Base-by-base conservation (phyloP, 495 filamentous ascomycete genomes). In the Penicillium psychrofluorescens region DNA sequence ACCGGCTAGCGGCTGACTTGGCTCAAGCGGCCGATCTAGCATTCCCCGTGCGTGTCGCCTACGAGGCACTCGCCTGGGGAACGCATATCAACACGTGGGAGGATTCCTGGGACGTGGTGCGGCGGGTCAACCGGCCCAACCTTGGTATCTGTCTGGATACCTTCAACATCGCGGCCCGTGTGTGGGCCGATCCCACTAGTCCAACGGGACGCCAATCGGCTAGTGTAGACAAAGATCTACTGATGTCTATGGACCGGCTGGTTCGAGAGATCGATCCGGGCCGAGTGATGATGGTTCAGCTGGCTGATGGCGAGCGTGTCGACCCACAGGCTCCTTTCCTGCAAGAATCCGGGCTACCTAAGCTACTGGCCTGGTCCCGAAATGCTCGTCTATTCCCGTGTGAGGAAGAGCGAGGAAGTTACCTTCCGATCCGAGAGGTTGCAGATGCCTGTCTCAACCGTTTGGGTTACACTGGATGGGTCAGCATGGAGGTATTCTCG, bases 141-240 rank as follows among this genome's bases (percentile, higher is more conserved):
- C 81, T 88, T 43, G 85, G 84, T 7, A 65, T 85, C 45, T 86
- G 82, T 59, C 68, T 88, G 12, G 85, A 88, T 61, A 86, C 81
- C 0, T 89, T 84, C 62, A 85, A 89, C 63, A 86, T 87, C 39
- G 79, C 81, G 6, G 85, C 76, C 0, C 64, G 79, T 16, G 64
- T 85, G 14, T 89, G 76, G 55, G 85, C 80, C 1, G 82, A 89
- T 48, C 82, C 81, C 0, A 61, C 75, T 0, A 56, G 66, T 7
- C 41, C 63, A 2, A 58, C 66, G 0, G 81, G 85, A 2, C 62
- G 62, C n/a, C 67, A 63, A 0, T 35, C 44, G 1, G 48, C 61
- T 14, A 62, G 79, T 46, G 81, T 76, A 15, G 78, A 83, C 6
- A 54, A 58, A 6, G 68, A 72, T 11, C 66, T 86, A 7, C 55